These are phyloP conservation scores for Ceratocystis eucalypticola DNA, from an alignment of 2,329 filamentous ascomycete species.

Conservation along the genomic window DNA sequence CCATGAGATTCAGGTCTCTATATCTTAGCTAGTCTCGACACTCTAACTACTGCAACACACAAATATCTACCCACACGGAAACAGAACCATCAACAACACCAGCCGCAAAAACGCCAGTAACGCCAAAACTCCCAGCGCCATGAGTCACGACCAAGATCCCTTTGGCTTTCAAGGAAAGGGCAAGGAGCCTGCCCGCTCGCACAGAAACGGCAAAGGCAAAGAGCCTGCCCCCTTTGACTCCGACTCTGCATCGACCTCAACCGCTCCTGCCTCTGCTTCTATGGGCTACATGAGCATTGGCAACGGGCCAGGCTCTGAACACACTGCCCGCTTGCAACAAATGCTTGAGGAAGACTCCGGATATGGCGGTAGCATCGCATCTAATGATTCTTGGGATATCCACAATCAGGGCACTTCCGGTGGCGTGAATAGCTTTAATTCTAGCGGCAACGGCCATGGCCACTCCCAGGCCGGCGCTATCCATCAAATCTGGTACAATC, in stretches of 20 bases:
- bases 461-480: slow-evolving; percentile 62
- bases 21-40: too few species aligned
- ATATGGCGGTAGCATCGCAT: slow-evolving; percentile 68
- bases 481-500: slow-evolving; percentile 88
- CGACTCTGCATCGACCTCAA: slow-evolving; percentile 21
- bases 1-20: too few species aligned
- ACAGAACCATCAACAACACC: too few species aligned
- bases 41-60: too few species aligned
- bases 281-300: slow-evolving; percentile 75
- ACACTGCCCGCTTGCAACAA: slow-evolving; percentile 65
- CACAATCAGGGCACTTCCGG: slow-evolving; percentile 23
- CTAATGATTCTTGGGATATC: slow-evolving; percentile 38
- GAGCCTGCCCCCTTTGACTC: slow-evolving; percentile 24
- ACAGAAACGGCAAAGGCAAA: slow-evolving; percentile 39
- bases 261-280: slow-evolving; percentile 21
- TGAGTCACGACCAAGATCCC: slow-evolving; percentile 10
- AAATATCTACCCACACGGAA: too few species aligned
- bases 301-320: slow-evolving; percentile 58
- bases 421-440: slow-evolving; percentile 19
- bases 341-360: slow-evolving; percentile 81
- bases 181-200: neutral
- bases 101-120: too few species aligned
- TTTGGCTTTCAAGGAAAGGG: slow-evolving; percentile 10
- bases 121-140: neutral
- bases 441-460: slow-evolving; percentile 25